A percentile compares a stretch with the other conserved stretches of the same genome.
Conservation (phyloP, 768 basidiomycete genomes). For the Russula ochroleuca region DNA sequence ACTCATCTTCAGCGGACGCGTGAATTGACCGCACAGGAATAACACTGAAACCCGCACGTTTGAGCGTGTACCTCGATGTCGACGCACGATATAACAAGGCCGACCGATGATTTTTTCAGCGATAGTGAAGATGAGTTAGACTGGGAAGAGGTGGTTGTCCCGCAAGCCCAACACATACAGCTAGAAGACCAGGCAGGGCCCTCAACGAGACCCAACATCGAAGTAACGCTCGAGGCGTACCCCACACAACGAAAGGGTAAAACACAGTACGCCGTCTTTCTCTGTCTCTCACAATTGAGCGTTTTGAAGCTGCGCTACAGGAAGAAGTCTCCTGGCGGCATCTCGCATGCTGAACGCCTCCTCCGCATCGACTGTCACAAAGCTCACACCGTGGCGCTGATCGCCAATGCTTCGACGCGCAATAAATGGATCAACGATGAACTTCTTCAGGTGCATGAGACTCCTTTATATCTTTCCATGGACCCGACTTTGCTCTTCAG, state of each 20-base stretch:
- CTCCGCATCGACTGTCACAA: constrained; percentile 81
- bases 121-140: constrained; percentile 26
- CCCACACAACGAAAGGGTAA: constrained; percentile 38
- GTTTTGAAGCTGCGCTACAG: constrained; percentile 28
- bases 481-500: constrained; percentile 40
- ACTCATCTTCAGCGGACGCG: neutral
- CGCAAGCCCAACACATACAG: constrained; percentile 1
- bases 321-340: constrained; percentile 37
- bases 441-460: constrained; percentile 66
- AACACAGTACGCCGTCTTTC: constrained; percentile 44
- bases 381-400: constrained; percentile 77
- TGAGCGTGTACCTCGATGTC: constrained; percentile 18
- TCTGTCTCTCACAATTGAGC: neutral
- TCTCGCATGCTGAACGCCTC: constrained; percentile 63
- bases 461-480: neutral
- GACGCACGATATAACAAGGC: neutral
- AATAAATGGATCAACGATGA: constrained; percentile 83
- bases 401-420: constrained; percentile 67
- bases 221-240: constrained; percentile 63
- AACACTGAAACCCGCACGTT: neutral
- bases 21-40: neutral
- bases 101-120: neutral
- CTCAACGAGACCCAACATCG: constrained; percentile 46
- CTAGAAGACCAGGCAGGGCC: constrained; percentile 28
- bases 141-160: constrained; percentile 28